These are phyloP conservation scores for Ustilago esculenta DNA, from an alignment of 1,284 basidiomycete genomes.

Conservation along the genomic window DNA sequence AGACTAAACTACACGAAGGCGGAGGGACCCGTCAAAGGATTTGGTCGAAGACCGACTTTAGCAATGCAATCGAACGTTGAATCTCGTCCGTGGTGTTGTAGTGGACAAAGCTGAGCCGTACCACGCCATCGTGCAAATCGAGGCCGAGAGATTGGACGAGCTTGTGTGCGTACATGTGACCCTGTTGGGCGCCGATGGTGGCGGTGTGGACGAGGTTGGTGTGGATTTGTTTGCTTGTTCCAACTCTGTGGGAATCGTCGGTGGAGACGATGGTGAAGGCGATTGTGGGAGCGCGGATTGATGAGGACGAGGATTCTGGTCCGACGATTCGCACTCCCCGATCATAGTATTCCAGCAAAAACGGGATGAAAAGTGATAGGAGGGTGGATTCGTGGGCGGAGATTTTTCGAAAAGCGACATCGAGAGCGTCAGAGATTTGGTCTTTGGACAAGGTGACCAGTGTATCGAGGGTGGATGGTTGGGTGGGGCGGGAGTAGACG, in stretches of 20 bases:
- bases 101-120: constrained; percentile 81
- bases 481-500: background rate
- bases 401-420: constrained; percentile 65
- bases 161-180: constrained; percentile 81
- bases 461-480: too few species aligned
- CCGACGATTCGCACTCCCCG: constrained; percentile 73
- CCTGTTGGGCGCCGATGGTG: constrained; percentile 77
- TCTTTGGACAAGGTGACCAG: background rate
- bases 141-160: constrained; percentile 71
- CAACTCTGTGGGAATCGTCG: constrained; percentile 66
- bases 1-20: too few species aligned
- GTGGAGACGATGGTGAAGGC: constrained; percentile 74
- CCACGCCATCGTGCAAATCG: constrained; percentile 72
- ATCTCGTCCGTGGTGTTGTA: constrained; percentile 81
- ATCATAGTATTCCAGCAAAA: constrained; percentile 68
- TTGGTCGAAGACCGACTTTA: constrained; percentile 69
- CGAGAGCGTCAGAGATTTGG: constrained; percentile 31
- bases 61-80: constrained; percentile 70
- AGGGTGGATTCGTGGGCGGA: constrained; percentile 70
- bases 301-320: too few species aligned
- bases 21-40: constrained; percentile 5
- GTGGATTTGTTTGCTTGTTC: constrained; percentile 75
- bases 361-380: constrained; percentile 69
- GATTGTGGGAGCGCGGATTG: constrained; percentile 74
- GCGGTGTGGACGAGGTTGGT: constrained; percentile 69